phyloP scores from a whole-genome alignment of 2,329 filamentous ascomycete species.

The Xylariaceae sp. region DNA sequence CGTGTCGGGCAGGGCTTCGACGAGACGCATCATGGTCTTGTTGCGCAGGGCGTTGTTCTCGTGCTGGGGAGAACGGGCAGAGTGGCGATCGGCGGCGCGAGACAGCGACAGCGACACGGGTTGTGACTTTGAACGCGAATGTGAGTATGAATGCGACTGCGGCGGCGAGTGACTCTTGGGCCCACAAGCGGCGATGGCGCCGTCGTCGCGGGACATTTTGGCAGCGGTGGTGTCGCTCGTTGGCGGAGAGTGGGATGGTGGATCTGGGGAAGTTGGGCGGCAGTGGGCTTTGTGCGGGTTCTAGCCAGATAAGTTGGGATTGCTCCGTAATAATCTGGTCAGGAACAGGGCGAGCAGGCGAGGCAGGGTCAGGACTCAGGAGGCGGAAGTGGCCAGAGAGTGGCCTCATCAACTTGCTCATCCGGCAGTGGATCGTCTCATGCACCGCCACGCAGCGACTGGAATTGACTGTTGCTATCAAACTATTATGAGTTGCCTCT shows the following conservation, averaged over 20 bases:
- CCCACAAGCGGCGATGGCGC: not conserved
- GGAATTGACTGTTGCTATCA: not conserved
- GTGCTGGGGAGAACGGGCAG: not conserved
- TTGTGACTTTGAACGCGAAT: too few relatives aligned
- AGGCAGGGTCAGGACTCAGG: too few relatives aligned
- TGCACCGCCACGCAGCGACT: slow-evolving; percentile 18
- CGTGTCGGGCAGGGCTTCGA: slow-evolving; percentile 37
- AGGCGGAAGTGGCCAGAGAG: too few relatives aligned
- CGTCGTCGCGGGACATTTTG: slow-evolving; percentile 18
- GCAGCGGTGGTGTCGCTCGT: slow-evolving; percentile 1
- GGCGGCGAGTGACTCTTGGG: not conserved
- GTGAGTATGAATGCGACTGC: not conserved
- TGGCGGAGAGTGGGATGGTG: slow-evolving; percentile 14
- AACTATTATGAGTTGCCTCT: too few relatives aligned
- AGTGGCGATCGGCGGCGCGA: too few relatives aligned
- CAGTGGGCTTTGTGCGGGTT: slow-evolving; percentile 8
- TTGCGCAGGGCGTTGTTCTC: not conserved
- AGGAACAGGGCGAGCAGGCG: too few relatives aligned
- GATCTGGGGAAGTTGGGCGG: slow-evolving; percentile 19
- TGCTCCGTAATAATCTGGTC: too few relatives aligned
- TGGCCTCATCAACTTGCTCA: not conserved
- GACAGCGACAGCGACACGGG: too few relatives aligned
- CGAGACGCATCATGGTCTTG: slow-evolving; percentile 7
- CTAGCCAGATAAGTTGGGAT: not conserved
- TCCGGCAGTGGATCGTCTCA: slow-evolving; percentile 14